Conservation (phyloP, 164 flowering plant species). For the Aristolochia fimbriata region DNA sequence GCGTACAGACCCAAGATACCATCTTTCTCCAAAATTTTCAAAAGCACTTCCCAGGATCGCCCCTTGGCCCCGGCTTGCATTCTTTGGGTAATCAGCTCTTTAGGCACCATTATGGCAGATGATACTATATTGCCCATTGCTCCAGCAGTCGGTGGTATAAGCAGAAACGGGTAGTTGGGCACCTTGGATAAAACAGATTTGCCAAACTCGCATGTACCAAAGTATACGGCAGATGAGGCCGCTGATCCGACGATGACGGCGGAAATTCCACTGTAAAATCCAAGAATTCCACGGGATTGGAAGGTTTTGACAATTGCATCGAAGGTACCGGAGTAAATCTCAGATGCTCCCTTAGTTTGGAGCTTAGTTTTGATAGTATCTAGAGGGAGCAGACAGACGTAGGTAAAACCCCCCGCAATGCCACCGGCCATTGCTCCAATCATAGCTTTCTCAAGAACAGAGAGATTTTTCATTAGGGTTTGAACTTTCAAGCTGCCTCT, state of each 20-base stretch:
- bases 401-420: slow-evolving; percentile 87
- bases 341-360: slow-evolving; percentile 70
- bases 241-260: slow-evolving; percentile 90
- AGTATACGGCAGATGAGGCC: slow-evolving; percentile 79
- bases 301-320: slow-evolving; percentile 81
- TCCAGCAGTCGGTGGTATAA: slow-evolving; percentile 92
- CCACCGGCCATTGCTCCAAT: slow-evolving; percentile 85
- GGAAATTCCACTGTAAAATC: slow-evolving; percentile 87
- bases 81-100: slow-evolving; percentile 81
- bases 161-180: slow-evolving; percentile 41
- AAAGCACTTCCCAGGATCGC: slow-evolving; percentile 75
- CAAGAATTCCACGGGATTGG: slow-evolving; percentile 54
- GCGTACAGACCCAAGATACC: slow-evolving; percentile 87
- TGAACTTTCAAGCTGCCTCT: slow-evolving; percentile 21
- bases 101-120: slow-evolving; percentile 95
- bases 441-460: slow-evolving; percentile 60
- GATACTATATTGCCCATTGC: slow-evolving; percentile 96
- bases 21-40: slow-evolving; percentile 67
- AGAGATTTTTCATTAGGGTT: slow-evolving; percentile 31
- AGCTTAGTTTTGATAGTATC: slow-evolving; percentile 92
- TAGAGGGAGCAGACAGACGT: slow-evolving; percentile 75
- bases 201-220: slow-evolving; percentile 96
- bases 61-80: slow-evolving; percentile 95
- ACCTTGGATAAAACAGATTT: slow-evolving; percentile 66
- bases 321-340: slow-evolving; percentile 48